Base-by-base conservation (phyloP, 345 rosid species). In the Punica granatum region DNA sequence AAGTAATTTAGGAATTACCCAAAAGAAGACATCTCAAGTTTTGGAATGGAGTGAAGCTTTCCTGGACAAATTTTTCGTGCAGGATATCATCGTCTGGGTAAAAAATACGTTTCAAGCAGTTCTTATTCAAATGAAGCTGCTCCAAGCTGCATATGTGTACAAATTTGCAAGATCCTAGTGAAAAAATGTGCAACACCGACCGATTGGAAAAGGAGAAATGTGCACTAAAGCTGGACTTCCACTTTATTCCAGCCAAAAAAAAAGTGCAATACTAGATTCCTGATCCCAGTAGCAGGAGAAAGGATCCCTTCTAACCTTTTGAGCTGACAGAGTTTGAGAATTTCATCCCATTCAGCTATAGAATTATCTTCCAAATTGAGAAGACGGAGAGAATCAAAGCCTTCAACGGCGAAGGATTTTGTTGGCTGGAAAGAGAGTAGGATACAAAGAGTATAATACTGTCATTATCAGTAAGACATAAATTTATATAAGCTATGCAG, bases 341-440 rank as follows among this genome's bases (percentile, higher is more conserved):
- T 79, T 78, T 94, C 96, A 70, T 72, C 76, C 97, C 99, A 90
- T 26, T 93, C 95, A 58, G 80, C 80, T 65, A 94, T 79, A 70
- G 81, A 78, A 71, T 91, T 94, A 72, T 91, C 85, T 69, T 94
- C 99, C 82, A 94, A 77, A 77, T 94, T 94, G 75, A 94, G 76
- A 79, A 94, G 85, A 65, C 79, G 85, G 68, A 94, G 81, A 74
- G 85, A 82, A 53, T 78, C 80, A 72, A 91, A 94, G 63, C 88
- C 80, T 80, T 78, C 74, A 69, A 82, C 84, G 11, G 67, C 58
- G 30, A 77, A 70, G 53, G 88, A 84, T 59, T 85, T 74, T 15
- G 69, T 59, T 15, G 82, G 67, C 97, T 93, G 76, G 70, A 71
- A 31, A 49, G 18, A 30, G 30, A 36, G 54, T 42, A 54, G 19